Conservation (phyloP, 805 yeast genomes). For the Barnettozyma sucrosica region DNA sequence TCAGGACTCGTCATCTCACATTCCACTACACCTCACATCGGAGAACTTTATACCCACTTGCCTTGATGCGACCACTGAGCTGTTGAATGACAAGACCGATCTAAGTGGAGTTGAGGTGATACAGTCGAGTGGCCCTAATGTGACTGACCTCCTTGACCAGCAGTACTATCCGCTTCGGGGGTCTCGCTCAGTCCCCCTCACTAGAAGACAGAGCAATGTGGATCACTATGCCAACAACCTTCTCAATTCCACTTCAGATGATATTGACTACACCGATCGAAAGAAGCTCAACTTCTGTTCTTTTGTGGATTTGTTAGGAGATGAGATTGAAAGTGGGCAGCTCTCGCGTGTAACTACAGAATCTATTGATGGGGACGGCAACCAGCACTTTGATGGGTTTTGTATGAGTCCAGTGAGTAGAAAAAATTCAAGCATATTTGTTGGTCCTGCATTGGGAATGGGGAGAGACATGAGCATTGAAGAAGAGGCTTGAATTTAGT, state of each 20-base stretch:
- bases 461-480: background rate
- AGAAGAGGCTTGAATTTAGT: background rate
- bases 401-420: constrained; percentile 10
- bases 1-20: background rate
- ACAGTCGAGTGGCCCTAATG: constrained; percentile 36
- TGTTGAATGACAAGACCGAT: constrained; percentile 48
- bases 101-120: constrained; percentile 68
- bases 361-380: background rate
- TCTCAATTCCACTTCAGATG: background rate
- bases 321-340: constrained; percentile 14
- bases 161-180: constrained; percentile 1
- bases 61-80: constrained; percentile 67
- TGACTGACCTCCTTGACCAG: constrained; percentile 8
- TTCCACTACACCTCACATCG: constrained; percentile 8
- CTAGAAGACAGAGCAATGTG: constrained; percentile 6
- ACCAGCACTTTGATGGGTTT: background rate
- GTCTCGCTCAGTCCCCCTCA: constrained; percentile 5
- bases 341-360: constrained; percentile 5
- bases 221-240: background rate
- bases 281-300: constrained; percentile 23
- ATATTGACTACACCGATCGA: constrained; percentile 21
- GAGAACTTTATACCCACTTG: constrained; percentile 79
- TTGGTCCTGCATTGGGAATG: constrained; percentile 7
- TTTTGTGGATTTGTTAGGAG: constrained; percentile 22
- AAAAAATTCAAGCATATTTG: constrained; percentile 11